Percentiles rank a stretch among this genome's conserved stretches.
phyloP scores from a whole-genome alignment of 2,329 filamentous ascomycete genomes.

The Penicillium carneum region DNA sequence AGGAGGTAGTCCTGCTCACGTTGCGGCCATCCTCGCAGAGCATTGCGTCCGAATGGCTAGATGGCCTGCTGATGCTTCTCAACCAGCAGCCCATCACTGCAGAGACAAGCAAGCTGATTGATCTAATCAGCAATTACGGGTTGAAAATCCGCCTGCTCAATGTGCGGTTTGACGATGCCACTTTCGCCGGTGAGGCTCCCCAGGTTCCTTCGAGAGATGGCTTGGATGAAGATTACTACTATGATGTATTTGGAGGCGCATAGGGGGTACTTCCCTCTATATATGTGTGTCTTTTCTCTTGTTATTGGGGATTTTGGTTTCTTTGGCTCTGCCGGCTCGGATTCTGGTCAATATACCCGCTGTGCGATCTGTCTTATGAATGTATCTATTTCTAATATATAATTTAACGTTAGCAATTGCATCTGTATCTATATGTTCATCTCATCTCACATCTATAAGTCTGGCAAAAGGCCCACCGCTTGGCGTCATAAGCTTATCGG shows the following conservation, averaged over 20 bases:
- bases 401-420: background rate
- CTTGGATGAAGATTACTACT: constrained; percentile 91
- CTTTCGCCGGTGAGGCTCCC: constrained; percentile 72
- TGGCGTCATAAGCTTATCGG: constrained; percentile 33
- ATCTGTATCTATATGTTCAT: background rate
- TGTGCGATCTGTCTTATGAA: constrained; percentile 14
- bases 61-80: constrained; percentile 91
- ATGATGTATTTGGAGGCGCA: constrained; percentile 69
- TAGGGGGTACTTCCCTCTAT: constrained; percentile 21
- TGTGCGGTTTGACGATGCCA: constrained; percentile 83
- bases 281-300: constrained; percentile 1
- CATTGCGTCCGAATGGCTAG: constrained; percentile 92
- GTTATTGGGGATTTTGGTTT: constrained; percentile 8
- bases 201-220: constrained; percentile 82
- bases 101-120: constrained; percentile 89
- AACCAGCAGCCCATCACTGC: constrained; percentile 96
- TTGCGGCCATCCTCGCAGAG: constrained; percentile 81
- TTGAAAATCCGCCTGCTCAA: constrained; percentile 92
- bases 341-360: constrained; percentile 23
- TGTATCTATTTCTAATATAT: background rate
- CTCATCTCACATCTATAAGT: background rate
- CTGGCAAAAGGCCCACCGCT: constrained; percentile 9
- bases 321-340: constrained; percentile 8
- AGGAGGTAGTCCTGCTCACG: constrained; percentile 79
- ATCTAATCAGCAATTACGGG: constrained; percentile 85